A percentile compares a stretch with the other conserved stretches of the same genome.
phyloP scores from a whole-genome alignment of 768 basidiomycete species.

The Lactarius sanguifluus region DNA sequence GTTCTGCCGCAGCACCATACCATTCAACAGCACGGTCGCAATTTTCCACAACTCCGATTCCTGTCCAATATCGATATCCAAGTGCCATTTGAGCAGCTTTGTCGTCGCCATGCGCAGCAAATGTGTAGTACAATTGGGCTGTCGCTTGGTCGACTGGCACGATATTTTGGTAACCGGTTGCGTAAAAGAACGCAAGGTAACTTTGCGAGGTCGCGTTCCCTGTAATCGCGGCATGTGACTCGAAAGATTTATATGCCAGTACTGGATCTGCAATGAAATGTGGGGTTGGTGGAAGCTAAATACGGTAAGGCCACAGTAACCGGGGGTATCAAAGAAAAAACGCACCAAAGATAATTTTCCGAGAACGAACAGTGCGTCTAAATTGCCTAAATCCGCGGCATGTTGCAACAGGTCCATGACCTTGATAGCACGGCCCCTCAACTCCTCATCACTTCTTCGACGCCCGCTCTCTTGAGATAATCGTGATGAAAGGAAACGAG shows the following conservation, averaged over 20 bases:
- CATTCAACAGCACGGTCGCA: constrained; percentile 82
- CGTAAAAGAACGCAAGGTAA: constrained; percentile 82
- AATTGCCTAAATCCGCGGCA: constrained; percentile 75
- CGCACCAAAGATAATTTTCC: constrained; percentile 66
- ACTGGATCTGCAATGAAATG: constrained; percentile 62
- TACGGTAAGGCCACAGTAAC: neutral
- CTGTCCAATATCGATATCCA: constrained; percentile 93
- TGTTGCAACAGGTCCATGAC: constrained; percentile 78
- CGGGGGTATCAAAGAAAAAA: neutral
- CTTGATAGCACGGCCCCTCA: constrained; percentile 71
- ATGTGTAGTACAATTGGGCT: constrained; percentile 91
- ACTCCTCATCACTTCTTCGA: constrained; percentile 62
- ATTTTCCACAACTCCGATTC: constrained; percentile 86
- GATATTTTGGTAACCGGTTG: constrained; percentile 74
- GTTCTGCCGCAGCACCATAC: constrained; percentile 89
- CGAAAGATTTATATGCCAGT: constrained; percentile 63
- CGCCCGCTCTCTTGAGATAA: constrained; percentile 43
- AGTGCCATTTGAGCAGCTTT: constrained; percentile 90
- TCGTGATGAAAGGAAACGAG: constrained; percentile 44
- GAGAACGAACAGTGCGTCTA: constrained; percentile 68
- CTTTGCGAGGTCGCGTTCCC: constrained; percentile 90
- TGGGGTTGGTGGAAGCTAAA: constrained; percentile 70
- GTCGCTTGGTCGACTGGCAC: constrained; percentile 69
- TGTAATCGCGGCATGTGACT: constrained; percentile 59
- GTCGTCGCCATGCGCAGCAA: constrained; percentile 86